Conservation (phyloP, 805 yeast species). For the Cyberlindnera subsufficiens region DNA sequence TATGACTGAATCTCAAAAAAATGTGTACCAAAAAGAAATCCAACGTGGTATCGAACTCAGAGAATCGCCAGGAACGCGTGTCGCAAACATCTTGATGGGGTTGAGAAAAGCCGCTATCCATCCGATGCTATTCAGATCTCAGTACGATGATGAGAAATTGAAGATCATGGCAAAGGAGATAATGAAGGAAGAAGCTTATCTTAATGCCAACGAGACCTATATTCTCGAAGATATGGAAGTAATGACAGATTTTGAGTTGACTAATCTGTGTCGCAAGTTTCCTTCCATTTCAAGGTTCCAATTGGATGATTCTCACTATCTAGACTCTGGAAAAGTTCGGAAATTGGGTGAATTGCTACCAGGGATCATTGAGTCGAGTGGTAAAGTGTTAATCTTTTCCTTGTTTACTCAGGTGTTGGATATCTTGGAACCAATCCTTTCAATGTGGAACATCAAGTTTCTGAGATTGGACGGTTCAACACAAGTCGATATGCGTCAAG, state of each 20-base stretch:
- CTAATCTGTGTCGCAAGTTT: conserved; percentile 66
- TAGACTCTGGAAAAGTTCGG: conserved; percentile 71
- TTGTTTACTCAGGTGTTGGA: conserved; percentile 91
- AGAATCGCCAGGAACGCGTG: conserved; percentile 25
- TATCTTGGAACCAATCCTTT: conserved; percentile 71
- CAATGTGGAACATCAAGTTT: conserved; percentile 59
- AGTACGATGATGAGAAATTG: conserved; percentile 51
- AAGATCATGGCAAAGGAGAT: conserved; percentile 69
- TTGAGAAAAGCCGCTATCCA: conserved; percentile 91
- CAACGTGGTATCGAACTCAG: conserved; percentile 30
- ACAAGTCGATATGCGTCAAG: conserved; percentile 88
- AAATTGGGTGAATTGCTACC: conserved; percentile 53
- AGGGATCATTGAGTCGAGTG: conserved; percentile 50
- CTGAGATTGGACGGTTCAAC: conserved; percentile 92
- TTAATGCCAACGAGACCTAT: conserved; percentile 63
- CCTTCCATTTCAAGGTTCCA: conserved; percentile 56
- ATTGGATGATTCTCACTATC: conserved; percentile 49
- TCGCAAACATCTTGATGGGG: conserved; percentile 77
- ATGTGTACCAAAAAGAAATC: conserved; percentile 59
- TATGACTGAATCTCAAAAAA: conserved; percentile 45
- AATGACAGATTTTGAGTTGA: conserved; percentile 88
- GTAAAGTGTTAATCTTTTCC: conserved; percentile 78
- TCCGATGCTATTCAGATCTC: conserved; percentile 73
- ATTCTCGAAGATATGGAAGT: conserved; percentile 92
- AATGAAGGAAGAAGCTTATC: conserved; percentile 74